Percentiles rank a stretch among this genome's conserved stretches.
Evolutionary conservation across 768 basidiomycete genomes (phyloP).

Genomic region (Hysterangium stoloniferum): DNA sequence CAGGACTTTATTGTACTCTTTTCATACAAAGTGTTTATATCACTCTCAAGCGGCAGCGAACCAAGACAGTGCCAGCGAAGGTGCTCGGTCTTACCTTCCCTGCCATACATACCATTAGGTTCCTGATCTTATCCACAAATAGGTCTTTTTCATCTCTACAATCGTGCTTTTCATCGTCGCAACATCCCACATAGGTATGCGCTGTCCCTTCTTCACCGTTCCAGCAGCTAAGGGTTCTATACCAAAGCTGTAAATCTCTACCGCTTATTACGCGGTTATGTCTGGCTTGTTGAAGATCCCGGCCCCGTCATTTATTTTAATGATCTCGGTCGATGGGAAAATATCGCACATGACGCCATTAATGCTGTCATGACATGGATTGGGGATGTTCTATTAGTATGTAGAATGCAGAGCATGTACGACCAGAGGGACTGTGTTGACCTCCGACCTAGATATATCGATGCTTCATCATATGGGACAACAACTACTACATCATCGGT

Average conservation of each 20-base stretch:
- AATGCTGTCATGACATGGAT: constrained; percentile 9
- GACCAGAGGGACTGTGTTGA: constrained; percentile 15
- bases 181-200: not conserved
- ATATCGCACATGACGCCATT: not conserved
- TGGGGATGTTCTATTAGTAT: constrained; percentile 22
- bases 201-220: not conserved
- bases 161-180: not conserved
- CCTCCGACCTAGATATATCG: constrained; percentile 17
- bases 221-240: too few relatives aligned
- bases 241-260: not conserved
- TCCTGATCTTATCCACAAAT: not conserved
- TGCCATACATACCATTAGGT: not conserved
- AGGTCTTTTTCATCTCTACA: not conserved
- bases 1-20: not conserved
- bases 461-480: constrained; percentile 21
- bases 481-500: constrained; percentile 15
- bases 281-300: not conserved
- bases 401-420: constrained; percentile 18
- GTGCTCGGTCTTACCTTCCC: not conserved
- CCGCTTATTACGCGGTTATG: not conserved
- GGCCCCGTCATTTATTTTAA: not conserved
- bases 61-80: not conserved
- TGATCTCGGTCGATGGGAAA: constrained; percentile 1
- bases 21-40: not conserved
- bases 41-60: not conserved